Evolutionary conservation across 306 rosid genomes (phyloP).

Genomic region (Cucumis cinereus): DNA sequence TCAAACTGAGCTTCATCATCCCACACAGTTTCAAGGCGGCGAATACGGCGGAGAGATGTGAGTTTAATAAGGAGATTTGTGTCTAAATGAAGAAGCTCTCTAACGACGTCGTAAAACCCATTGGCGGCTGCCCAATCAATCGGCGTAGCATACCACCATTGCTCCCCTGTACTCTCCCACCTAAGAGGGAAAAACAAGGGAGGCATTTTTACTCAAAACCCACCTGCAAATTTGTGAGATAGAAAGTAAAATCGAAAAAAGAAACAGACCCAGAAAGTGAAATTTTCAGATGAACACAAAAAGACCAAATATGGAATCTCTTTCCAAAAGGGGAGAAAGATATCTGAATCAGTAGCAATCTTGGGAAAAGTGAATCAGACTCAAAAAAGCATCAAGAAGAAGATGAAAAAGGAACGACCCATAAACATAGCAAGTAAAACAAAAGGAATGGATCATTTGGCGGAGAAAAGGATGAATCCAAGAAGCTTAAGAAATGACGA

Average conservation of each 20-base stretch:
- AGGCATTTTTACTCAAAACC: conserved; percentile 20
- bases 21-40: conserved; percentile 95
- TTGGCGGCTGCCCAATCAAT: conserved; percentile 91
- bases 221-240: background rate
- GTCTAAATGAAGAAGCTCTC: conserved; percentile 83
- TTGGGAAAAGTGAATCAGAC: background rate
- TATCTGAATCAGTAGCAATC: background rate
- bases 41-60: conserved; percentile 77
- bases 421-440: background rate
- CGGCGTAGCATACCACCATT: conserved; percentile 96
- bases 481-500: background rate
- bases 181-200: conserved; percentile 60
- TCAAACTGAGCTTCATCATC: conserved; percentile 52
- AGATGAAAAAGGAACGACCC: background rate
- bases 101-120: conserved; percentile 66
- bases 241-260: background rate
- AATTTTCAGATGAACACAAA: background rate
- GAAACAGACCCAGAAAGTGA: background rate
- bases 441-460: background rate
- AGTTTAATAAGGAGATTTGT: conserved; percentile 75
- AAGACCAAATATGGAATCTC: background rate
- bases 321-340: background rate
- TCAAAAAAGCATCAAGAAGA: background rate
- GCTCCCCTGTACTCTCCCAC: conserved; percentile 89
- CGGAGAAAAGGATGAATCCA: background rate